phyloP scores from a whole-genome alignment of 1,139 yeast species.

The Nakaseomyces delphensis region DNA sequence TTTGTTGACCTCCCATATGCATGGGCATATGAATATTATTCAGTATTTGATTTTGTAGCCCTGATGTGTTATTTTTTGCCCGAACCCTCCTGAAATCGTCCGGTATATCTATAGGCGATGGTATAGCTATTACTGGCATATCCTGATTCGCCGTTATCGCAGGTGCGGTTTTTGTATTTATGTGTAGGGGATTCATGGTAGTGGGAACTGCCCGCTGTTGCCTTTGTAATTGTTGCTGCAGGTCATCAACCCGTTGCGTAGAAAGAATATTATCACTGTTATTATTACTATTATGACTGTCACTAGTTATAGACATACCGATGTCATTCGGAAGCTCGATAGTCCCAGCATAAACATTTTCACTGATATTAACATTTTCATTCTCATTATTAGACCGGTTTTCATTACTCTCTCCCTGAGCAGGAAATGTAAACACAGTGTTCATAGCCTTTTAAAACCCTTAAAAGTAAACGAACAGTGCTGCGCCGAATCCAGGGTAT shows the following conservation, averaged over 20 bases:
- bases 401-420: conserved; percentile 5
- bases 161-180: conserved; percentile 4
- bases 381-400: neutral
- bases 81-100: neutral
- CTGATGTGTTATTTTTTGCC: neutral
- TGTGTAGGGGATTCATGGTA: conserved; percentile 7
- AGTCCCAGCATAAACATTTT: neutral
- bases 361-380: neutral
- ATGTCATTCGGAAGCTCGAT: neutral
- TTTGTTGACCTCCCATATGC: neutral
- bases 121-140: conserved; percentile 13
- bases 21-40: neutral
- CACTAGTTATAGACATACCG: neutral
- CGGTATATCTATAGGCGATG: conserved; percentile 14
- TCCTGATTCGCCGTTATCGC: conserved; percentile 6
- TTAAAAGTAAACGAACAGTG: too few species aligned
- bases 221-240: conserved; percentile 1
- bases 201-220: neutral
- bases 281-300: neutral
- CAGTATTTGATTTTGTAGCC: conserved; percentile 1
- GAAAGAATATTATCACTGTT: neutral
- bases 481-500: too few species aligned
- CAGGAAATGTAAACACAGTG: conserved; percentile 13
- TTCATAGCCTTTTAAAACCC: too few species aligned
- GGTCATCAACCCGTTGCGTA: neutral